Base-by-base conservation (phyloP, 805 yeast genomes). In the Yamadazyma insecticola region DNA sequence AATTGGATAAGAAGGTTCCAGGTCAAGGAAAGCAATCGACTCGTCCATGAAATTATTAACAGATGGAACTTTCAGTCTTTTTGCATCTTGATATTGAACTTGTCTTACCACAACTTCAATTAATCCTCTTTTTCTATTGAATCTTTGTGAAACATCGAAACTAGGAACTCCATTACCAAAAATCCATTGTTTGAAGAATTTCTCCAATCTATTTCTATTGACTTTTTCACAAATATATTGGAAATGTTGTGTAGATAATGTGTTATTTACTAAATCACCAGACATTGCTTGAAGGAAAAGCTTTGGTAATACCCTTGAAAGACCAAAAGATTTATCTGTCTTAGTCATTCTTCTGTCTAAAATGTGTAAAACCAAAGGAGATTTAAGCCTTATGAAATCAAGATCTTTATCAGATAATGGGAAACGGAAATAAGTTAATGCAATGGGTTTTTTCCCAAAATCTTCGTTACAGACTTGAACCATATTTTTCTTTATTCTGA, bases 221-320 rank as follows among this genome's bases (percentile, higher is more conserved):
- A 92, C 97, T 45, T 88, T 83, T 51, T 92, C 99, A 56, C 97
- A 89, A n/a, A 88, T 81, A 44, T 84, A 81, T 46, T 84, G 94
- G 50, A 92, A 89, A 57, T 92, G 97, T 8, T 70, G 64, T 0
- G 96, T 79, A 5, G 94, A 80, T 16, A 90, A 55, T 11, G 78
- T 70, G 9, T 92, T 86, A 47, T 81, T 82, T 11, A 75, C 74
- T 30, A 92, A 62, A 47, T 92, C 98, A 12, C 95, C 95, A 6
- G 95, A 85, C 95, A 92, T 87, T 0, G 95, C 95, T 53, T 92
- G 97, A 21, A 92, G 59, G 41, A 90, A 86, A 16, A 92, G 65
- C 45, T 90, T 92, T 0, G 97, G 96, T 16, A 92, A 72, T 0
- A 87, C 97, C 40, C 98, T 75, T 3, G 89, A 77, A 37, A 92